phyloP scores from a whole-genome alignment of 805 yeast genomes.

The Schizosaccharomyces octosporus region DNA sequence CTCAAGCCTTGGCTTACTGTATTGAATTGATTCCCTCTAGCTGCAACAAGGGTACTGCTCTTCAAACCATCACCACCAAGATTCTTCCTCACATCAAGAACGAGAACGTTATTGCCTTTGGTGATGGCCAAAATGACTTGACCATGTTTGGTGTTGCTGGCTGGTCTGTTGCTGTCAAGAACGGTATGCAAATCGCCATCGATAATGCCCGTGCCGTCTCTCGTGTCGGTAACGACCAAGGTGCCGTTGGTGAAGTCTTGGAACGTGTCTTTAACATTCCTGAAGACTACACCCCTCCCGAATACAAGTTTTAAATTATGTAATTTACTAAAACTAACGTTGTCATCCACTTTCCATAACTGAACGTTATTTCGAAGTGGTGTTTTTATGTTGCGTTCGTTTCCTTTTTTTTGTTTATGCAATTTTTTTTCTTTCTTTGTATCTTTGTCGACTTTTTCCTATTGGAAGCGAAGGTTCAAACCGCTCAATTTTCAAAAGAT shows the following conservation, averaged over 20 bases:
- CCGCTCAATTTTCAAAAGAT: too few species aligned
- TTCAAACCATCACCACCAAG: background rate
- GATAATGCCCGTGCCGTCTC: background rate
- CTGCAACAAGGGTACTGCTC: conserved; percentile 3
- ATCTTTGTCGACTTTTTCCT: too few species aligned
- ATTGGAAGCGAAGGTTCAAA: too few species aligned
- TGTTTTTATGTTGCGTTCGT: too few species aligned
- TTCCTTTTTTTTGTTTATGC: too few species aligned
- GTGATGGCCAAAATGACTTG: conserved; percentile 3
- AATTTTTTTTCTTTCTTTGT: too few species aligned
- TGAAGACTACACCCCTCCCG: background rate
- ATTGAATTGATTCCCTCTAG: conserved; percentile 2
- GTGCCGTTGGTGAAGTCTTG: conserved; percentile 2
- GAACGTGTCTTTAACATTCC: conserved; percentile 2
- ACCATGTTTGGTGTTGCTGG: conserved; percentile 2
- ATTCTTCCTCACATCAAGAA: background rate
- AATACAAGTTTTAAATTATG: background rate
- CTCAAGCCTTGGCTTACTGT: conserved; percentile 1
- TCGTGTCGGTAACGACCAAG: conserved; percentile 3
- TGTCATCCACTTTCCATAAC: too few species aligned
- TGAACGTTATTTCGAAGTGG: too few species aligned
- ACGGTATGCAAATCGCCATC: background rate
- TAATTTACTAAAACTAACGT: too few species aligned
- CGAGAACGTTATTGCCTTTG: conserved; percentile 1
- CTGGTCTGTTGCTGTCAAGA: conserved; percentile 1